Evolutionary conservation across 208 protist genomes (phyloP), one percentile per base, ranked within the genome.

Genomic region (Angomonas ambiguus): DNA sequence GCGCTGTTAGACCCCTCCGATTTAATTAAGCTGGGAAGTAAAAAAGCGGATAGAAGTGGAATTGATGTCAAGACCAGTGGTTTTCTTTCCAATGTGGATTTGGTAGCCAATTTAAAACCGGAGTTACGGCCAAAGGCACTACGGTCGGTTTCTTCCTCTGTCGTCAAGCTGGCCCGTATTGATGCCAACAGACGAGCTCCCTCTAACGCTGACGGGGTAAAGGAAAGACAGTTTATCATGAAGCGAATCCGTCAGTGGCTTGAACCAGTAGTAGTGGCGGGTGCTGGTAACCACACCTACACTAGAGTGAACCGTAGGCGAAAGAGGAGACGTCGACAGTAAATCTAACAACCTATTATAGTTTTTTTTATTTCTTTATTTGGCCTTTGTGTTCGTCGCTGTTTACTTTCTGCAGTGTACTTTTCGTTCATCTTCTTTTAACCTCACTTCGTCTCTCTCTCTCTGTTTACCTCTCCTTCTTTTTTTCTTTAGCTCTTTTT

Each of bases 241-340:
- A 75, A 83, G 33, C 79, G 83, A n/a, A 92, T 96, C 72, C 64
- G 77, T 5, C 56, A 73, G 35, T 96, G 91, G 88, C 64, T 92
- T 0, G 91, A 96, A 48, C 91, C 87, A 0, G 85, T 85, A 22
- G 91, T 92, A 55, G 45, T 94, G 4, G 82, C 85, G 22, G 91
- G 91, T 11, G 87, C 86, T 2, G 91, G 80, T 4, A 81, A 96
- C 77, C 92, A 91, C 72, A 91, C 80, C 62, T 96, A 96, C 69
- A 45, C 38, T n/a, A 45, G 38, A 45, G 38, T 45, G 38, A 80
- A 91, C 59, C 79, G 91, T 8, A 79, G 83, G 13, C 76, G 87
- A n/a, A 88, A 85, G 66, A 82, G 87, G 25, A 67, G 57, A 18
- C 75, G 84, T 22, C 3, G 64, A 62, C 16, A 59, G 53, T 5